Conservation (phyloP, 805 yeast genomes). For the Millerozyma acaciae region DNA sequence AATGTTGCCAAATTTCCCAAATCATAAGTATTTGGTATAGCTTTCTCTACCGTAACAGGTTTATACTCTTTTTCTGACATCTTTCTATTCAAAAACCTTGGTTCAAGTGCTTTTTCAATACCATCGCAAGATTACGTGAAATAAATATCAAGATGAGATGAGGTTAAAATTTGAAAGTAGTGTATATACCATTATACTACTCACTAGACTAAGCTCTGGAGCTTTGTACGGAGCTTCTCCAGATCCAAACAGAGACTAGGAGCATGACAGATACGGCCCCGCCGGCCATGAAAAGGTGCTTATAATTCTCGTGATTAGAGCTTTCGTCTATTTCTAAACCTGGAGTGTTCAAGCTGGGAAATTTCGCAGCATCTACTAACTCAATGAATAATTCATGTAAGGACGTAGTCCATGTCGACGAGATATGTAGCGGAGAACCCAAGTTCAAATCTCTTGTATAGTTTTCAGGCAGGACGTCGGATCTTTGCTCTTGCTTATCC, state of each 20-base stretch:
- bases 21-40: constrained; percentile 85
- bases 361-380: constrained; percentile 81
- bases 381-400: constrained; percentile 81
- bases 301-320: constrained; percentile 45
- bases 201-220: constrained; percentile 11
- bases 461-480: constrained; percentile 81
- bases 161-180: not conserved
- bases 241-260: constrained; percentile 59
- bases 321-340: constrained; percentile 60
- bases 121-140: too few species aligned
- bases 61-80: constrained; percentile 33
- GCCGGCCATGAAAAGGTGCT: constrained; percentile 58
- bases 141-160: constrained; percentile 1
- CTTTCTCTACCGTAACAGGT: constrained; percentile 86
- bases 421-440: constrained; percentile 84
- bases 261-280: constrained; percentile 68
- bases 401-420: constrained; percentile 86
- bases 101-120: not conserved
- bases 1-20: constrained; percentile 87
- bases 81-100: constrained; percentile 1
- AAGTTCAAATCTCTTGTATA: constrained; percentile 64
- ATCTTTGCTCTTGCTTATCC: constrained; percentile 92
- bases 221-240: constrained; percentile 46
- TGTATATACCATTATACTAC: not conserved
- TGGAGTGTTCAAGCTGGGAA: constrained; percentile 75